Conservation (phyloP, 495 filamentous ascomycete species). For the Hypoxylon fragiforme region DNA sequence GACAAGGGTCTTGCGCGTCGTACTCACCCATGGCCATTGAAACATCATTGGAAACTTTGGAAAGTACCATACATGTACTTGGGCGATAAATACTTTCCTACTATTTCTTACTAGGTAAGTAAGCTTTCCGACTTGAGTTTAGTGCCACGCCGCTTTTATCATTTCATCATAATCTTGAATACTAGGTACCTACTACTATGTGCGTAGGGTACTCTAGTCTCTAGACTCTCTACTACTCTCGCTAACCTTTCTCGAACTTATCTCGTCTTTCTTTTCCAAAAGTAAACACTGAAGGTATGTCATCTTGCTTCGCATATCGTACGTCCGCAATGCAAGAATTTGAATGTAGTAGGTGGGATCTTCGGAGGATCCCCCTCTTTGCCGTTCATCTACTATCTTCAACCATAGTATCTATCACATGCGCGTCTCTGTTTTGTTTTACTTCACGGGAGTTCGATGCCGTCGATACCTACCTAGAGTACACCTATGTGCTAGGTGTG, state of each 20-base stretch:
- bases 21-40: constrained; percentile 13
- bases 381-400: constrained; percentile 1
- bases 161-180: background rate
- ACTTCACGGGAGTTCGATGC: constrained; percentile 2
- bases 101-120: background rate
- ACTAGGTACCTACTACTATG: no score
- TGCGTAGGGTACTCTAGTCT: no score
- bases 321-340: constrained; percentile 17
- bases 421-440: constrained; percentile 9
- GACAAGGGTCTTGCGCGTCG: constrained; percentile 12
- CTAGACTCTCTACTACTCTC: no score
- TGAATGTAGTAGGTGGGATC: constrained; percentile 22
- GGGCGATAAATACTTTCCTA: background rate
- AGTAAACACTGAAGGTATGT: constrained; percentile 1
- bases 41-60: no score
- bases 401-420: background rate
- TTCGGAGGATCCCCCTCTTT: constrained; percentile 10
- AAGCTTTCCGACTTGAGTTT: constrained; percentile 8
- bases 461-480: no score
- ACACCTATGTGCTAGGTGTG: no score
- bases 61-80: constrained; percentile 20
- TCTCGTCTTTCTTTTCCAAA: constrained; percentile 3
- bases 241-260: background rate
- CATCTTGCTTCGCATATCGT: constrained; percentile 15
- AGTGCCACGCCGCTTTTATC: constrained; percentile 29